phyloP scores from a whole-genome alignment of 1,284 basidiomycete species.

The Mycena sp. region DNA sequence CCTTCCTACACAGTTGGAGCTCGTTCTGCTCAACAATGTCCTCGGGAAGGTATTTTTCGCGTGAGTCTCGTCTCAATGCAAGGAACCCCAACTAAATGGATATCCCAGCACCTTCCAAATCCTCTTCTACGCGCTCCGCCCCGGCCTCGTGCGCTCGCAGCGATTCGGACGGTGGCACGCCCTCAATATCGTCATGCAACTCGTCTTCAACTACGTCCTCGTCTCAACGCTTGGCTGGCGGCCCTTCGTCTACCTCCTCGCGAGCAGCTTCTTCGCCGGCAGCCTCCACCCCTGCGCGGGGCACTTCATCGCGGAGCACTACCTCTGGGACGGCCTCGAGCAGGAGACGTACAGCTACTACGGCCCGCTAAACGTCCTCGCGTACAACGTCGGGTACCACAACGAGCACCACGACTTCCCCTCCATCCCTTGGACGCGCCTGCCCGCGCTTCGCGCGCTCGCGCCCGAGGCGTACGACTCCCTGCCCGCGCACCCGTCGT shows the following conservation, averaged over 20 bases:
- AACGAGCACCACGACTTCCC: slow-evolving; percentile 99
- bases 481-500: slow-evolving; percentile 88
- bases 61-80: slow-evolving; percentile 57
- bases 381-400: slow-evolving; percentile 99
- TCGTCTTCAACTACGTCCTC: slow-evolving; percentile 80
- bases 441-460: slow-evolving; percentile 84
- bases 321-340: slow-evolving; percentile 88
- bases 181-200: slow-evolving; percentile 79
- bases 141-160: slow-evolving; percentile 93
- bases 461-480: slow-evolving; percentile 95
- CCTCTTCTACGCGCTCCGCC: slow-evolving; percentile 96
- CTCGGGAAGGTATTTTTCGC: slow-evolving; percentile 98
- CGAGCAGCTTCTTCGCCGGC: slow-evolving; percentile 94
- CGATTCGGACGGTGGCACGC: slow-evolving; percentile 87
- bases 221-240: slow-evolving; percentile 68
- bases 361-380: slow-evolving; percentile 89
- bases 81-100: no score
- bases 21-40: slow-evolving; percentile 92
- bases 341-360: slow-evolving; percentile 99
- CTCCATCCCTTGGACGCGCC: slow-evolving; percentile 94
- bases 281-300: slow-evolving; percentile 95
- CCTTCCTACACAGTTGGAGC: slow-evolving; percentile 88
- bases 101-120: slow-evolving; percentile 91
- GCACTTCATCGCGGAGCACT: slow-evolving; percentile 98
- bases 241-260: slow-evolving; percentile 87